Base-by-base conservation (phyloP, 1,139 yeast genomes). In the Candida mesenterica region DNA sequence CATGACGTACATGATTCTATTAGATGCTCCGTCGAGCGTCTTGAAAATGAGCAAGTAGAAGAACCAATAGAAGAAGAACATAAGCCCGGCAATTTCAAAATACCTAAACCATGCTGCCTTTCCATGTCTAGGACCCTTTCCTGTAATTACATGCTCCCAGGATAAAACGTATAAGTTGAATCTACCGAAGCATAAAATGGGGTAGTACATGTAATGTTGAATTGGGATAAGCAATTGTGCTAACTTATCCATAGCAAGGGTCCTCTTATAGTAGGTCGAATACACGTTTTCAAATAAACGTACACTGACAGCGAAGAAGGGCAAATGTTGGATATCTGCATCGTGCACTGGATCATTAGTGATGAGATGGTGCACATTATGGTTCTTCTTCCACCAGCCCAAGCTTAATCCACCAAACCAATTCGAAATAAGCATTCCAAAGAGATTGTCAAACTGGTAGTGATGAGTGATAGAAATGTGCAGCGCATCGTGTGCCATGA, bases 311-410 rank as follows among this genome's bases (percentile, higher is more conserved):
- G 96, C 95, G 56, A 88, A 88, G 51, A 88, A 88, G 2, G 96
- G 96, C 44, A 88, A 60, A 60, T 88, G 96, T 59, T 89, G 96
- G 53, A 88, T 89, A 61, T 88, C 96, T 0, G 96, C 96, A 53
- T 89, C 96, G 55, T 88, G 96, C 1, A 83, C 82, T 0, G 96
- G 96, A 52, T 88, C 96, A 57, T 88, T 88, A 12, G 96, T 84
- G 37, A 88, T 73, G 38, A 88, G 62, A 59, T 88, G 96, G 56
- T 89, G 96, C 15, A 88, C 95, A 55, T 88, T 88, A 59, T 88
- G 96, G 58, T 85, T 88, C 35, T 92, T 71, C 52, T 88, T 89
- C 96, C 96, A 88, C 96, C 96, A 88, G 2, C 96, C 95, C 25
- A 87, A 58, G 35, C 95, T 85, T 35, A 88, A 66, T 0, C 96